A percentile compares a stretch with the other conserved stretches of the same genome.
Evolutionary conservation across 2,329 filamentous ascomycete genomes (phyloP).

Genomic region (Scedosporium apiospermum): DNA sequence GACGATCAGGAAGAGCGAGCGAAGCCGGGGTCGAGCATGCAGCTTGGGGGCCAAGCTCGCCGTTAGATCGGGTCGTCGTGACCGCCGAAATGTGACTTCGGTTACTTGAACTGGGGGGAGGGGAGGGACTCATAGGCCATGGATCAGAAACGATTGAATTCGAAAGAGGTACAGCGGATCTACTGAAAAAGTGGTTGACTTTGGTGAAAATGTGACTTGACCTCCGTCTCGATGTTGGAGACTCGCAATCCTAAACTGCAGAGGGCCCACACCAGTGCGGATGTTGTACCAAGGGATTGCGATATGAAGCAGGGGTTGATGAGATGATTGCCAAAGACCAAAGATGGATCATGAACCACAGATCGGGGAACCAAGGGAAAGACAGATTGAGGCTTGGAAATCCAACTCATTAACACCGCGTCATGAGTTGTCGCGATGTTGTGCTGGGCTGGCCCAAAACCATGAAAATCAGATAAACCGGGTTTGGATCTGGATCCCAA

Average conservation of each 20-base stretch:
- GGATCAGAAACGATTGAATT: neutral
- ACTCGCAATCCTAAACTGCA: neutral
- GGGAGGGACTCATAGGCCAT: neutral
- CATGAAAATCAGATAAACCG: neutral
- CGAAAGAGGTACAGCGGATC: neutral
- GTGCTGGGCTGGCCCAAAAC: neutral
- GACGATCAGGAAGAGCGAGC: neutral
- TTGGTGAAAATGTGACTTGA: neutral
- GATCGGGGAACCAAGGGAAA: neutral
- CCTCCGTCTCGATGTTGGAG: neutral
- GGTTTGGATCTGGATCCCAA: neutral
- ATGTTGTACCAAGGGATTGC: neutral
- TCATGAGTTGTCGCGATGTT: neutral
- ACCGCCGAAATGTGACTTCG: neutral
- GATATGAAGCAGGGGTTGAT: neutral
- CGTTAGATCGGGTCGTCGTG: neutral
- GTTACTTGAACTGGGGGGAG: neutral
- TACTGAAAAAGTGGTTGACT: neutral
- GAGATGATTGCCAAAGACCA: neutral
- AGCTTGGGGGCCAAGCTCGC: neutral
- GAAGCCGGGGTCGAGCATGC: neutral
- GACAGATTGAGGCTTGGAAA: neutral
- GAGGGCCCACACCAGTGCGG: neutral
- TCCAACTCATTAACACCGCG: neutral
- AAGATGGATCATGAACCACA: neutral